Conservation (phyloP, 331 rosid species). For the Malus hybrid region DNA sequence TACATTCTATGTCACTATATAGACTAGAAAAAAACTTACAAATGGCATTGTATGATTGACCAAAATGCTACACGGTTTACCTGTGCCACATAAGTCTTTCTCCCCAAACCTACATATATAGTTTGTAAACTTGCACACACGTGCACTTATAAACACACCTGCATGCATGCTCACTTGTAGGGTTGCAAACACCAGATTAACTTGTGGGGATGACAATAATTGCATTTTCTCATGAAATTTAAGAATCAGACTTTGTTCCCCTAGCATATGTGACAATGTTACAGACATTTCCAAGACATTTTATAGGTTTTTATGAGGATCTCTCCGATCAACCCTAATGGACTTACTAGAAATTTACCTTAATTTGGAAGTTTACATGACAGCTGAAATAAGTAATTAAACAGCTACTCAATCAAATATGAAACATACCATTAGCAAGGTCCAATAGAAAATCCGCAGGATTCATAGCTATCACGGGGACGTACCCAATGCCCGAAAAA, state of each 20-base stretch:
- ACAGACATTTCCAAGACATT: background rate
- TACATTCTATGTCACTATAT: too few relatives aligned
- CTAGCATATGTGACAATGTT: background rate
- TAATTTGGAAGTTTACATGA: background rate
- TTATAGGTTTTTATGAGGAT: background rate
- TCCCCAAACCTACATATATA: background rate
- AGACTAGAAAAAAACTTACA: too few relatives aligned
- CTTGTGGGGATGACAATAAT: background rate
- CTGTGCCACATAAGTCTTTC: background rate
- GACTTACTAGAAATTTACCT: background rate
- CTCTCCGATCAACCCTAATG: background rate
- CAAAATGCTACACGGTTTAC: background rate
- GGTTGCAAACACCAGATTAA: background rate
- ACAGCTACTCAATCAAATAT: background rate
- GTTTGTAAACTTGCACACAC: background rate
- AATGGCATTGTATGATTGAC: background rate
- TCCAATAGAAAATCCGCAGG: constrained; percentile 75
- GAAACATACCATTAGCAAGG: constrained; percentile 65
- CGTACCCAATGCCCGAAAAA: constrained; percentile 51
- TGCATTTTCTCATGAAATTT: background rate
- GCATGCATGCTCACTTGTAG: background rate
- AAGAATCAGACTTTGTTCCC: background rate
- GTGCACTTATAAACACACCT: background rate
- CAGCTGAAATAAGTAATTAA: background rate
- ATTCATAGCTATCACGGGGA: constrained; percentile 60